phyloP scores from a whole-genome alignment of 345 rosid genomes.

The Gossypium arboreum region DNA sequence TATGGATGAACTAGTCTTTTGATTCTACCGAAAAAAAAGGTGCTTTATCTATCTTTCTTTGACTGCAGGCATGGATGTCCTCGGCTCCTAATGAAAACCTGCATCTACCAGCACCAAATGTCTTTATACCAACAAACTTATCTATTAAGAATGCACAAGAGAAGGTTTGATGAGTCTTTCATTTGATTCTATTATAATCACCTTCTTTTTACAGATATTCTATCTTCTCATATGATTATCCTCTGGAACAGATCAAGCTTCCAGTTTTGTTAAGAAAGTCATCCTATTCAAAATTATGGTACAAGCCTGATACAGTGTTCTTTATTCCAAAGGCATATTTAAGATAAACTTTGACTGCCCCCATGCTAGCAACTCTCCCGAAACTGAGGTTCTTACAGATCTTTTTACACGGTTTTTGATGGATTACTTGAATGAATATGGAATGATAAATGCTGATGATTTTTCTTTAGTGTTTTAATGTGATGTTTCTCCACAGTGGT shows the following conservation, averaged over 20 bases:
- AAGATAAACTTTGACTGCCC: conserved; percentile 78
- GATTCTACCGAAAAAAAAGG: background rate
- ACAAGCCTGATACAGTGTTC: conserved; percentile 83
- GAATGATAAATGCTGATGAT: conserved; percentile 34
- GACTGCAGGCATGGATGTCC: conserved; percentile 71
- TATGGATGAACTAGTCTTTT: background rate
- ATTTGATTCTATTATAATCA: background rate
- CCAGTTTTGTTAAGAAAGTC: conserved; percentile 69
- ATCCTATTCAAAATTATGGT: conserved; percentile 63
- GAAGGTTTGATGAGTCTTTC: conserved; percentile 41
- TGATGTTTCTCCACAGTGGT: too few relatives aligned
- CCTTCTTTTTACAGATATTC: background rate
- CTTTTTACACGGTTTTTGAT: conserved; percentile 67
- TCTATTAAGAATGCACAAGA: conserved; percentile 57
- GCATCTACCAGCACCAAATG: conserved; percentile 68
- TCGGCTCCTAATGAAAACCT: conserved; percentile 59
- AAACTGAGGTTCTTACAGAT: conserved; percentile 65
- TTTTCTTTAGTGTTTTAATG: background rate
- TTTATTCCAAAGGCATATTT: conserved; percentile 73
- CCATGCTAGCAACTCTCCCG: conserved; percentile 65
- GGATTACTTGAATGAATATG: conserved; percentile 95
- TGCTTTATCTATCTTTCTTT: conserved; percentile 10
- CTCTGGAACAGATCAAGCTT: conserved; percentile 45
- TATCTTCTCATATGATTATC: conserved; percentile 21
- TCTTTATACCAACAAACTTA: conserved; percentile 80